These are phyloP conservation scores for Sporopachydermia quercuum DNA, from an alignment of 805 yeast genomes.

Conservation along the genomic window DNA sequence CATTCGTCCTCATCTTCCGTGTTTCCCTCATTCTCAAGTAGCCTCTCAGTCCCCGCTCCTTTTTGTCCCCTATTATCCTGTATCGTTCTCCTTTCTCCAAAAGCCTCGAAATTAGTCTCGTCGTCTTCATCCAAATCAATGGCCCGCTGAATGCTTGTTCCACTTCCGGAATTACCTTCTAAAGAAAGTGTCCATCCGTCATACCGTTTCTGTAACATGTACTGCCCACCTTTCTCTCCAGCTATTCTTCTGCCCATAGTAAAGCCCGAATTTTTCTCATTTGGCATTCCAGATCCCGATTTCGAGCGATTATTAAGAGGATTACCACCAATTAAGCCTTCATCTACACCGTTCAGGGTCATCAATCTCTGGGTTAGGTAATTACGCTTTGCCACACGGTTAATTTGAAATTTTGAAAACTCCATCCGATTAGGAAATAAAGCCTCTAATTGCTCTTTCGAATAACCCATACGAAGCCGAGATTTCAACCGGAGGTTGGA, in stretches of 20 bases:
- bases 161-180: constrained; percentile 24
- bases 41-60: constrained; percentile 7
- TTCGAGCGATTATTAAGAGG: constrained; percentile 5
- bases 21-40: constrained; percentile 14
- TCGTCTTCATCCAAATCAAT: constrained; percentile 33
- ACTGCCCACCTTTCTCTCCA: constrained; percentile 67
- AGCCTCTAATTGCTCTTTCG: constrained; percentile 72
- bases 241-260: constrained; percentile 48
- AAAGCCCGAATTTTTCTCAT: constrained; percentile 19
- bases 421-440: constrained; percentile 79
- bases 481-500: constrained; percentile 75
- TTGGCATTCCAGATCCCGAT: background rate
- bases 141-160: constrained; percentile 28
- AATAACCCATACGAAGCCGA: constrained; percentile 86
- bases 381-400: constrained; percentile 84
- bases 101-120: constrained; percentile 2
- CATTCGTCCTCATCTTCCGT: constrained; percentile 25
- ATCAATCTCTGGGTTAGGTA: constrained; percentile 77
- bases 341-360: constrained; percentile 71
- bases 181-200: constrained; percentile 77
- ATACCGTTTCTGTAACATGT: constrained; percentile 58
- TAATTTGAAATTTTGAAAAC: constrained; percentile 83
- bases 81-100: constrained; percentile 6
- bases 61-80: constrained; percentile 7
- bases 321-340: constrained; percentile 23